Evolutionary conservation across 2,329 filamentous ascomycete species (phyloP).

Genomic region (Albophoma yamanashiensis): DNA sequence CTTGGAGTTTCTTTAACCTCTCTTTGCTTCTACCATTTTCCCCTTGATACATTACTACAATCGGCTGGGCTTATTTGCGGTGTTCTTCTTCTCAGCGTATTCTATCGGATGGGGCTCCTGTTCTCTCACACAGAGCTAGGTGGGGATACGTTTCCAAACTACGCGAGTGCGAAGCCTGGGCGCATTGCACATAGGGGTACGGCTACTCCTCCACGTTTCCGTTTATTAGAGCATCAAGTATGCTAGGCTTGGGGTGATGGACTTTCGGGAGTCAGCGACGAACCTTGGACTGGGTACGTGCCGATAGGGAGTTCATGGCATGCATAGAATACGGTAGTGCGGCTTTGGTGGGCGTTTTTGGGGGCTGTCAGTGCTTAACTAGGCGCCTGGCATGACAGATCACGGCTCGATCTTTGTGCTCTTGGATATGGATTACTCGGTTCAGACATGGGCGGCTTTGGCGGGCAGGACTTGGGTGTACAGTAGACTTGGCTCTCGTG

Average conservation of each 20-base stretch:
- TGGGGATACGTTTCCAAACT: constrained; percentile 1
- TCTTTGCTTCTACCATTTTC: background rate
- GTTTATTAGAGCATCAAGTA: background rate
- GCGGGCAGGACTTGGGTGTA: background rate
- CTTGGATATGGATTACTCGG: background rate
- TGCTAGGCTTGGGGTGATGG: background rate
- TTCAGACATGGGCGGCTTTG: background rate
- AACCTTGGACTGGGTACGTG: background rate
- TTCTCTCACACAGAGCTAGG: background rate
- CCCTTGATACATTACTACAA: background rate
- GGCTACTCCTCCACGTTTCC: background rate
- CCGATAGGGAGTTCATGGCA: too few species aligned
- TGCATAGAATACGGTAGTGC: background rate
- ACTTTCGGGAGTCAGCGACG: background rate
- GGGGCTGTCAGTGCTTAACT: background rate
- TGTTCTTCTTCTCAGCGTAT: background rate
- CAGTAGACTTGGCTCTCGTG: background rate
- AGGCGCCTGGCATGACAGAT: background rate
- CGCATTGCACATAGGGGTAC: background rate
- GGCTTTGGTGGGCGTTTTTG: background rate
- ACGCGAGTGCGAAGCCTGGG: background rate
- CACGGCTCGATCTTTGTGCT: background rate
- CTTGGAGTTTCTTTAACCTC: background rate
- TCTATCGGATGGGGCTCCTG: background rate
- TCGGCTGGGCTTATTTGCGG: background rate